Evolutionary conservation across 352 stramenopile genomes (phyloP), one percentile per base, ranked within the genome.

Genomic region (Blastocystis hominis): DNA sequence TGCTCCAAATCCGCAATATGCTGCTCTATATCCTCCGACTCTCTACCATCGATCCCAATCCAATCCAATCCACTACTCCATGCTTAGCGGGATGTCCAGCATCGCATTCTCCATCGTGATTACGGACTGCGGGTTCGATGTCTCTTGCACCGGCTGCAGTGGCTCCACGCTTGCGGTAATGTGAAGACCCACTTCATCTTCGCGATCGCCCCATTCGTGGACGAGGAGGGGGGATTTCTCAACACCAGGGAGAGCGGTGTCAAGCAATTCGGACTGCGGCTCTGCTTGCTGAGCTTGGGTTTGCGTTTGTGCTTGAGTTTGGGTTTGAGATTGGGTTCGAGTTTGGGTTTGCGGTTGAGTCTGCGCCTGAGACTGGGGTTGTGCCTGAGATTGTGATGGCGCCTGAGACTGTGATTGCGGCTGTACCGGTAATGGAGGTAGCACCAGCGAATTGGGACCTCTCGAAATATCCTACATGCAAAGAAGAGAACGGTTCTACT

Each of bases 1-100:
- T 46, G 30, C 38, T 84, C 72, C 72, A 84, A 36, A 24, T 84
- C 53, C 20, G 66, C 72, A 0, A 84, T 47, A 13, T 84, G 72
- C 20, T 66, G 30, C 36, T n/a, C 34, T 34, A 68, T 10, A 9
- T 64, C 50, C 5, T 30, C 44, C 3, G n/a, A 3, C n/a, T 84
- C 72, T 40, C 68, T 78, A 78, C 20, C 6, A 0, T 38, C 42
- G 6, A 75, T 13, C 30, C 3, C 13, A 75, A 40, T 17, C 17
- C 15, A 75, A 34, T 44, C n/a, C 6, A 75, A 75, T n/a, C 24
- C 17, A 38, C 30, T 44, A 53, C 38, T 75, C 63, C 7, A 34
- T 53, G 7, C 38, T 75, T 46, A 47, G 38, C 13, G 63, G 63
- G 1, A 75, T 53, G 7, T 75, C 63, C 24, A 75, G 46, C 63